Evolutionary conservation across 495 filamentous ascomycete species (phyloP).

Genomic region (Arthonia radiata): DNA sequence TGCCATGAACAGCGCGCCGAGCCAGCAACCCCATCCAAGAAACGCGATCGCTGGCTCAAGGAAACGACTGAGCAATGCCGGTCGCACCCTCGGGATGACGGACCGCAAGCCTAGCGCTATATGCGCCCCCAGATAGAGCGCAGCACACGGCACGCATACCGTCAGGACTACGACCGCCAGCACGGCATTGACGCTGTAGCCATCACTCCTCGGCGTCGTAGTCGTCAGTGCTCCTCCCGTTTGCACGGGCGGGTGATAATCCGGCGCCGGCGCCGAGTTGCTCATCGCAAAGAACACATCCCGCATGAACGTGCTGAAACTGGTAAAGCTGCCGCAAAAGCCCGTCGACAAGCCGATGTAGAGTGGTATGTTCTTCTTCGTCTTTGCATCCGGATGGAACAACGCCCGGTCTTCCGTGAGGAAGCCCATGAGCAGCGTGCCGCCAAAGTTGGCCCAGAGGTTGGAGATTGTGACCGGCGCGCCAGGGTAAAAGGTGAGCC

Average conservation of each 20-base stretch:
- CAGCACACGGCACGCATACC: conserved; percentile 40
- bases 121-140: conserved; percentile 51
- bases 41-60: conserved; percentile 37
- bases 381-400: conserved; percentile 26
- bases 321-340: conserved; percentile 83
- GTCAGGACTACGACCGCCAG: conserved; percentile 44
- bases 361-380: conserved; percentile 64
- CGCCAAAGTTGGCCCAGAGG: conserved; percentile 81
- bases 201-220: conserved; percentile 32
- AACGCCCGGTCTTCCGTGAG: conserved; percentile 54
- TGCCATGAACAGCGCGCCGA: conserved; percentile 50
- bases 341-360: conserved; percentile 84
- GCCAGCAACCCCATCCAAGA: conserved; percentile 48
- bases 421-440: conserved; percentile 67
- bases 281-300: conserved; percentile 66
- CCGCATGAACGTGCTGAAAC: conserved; percentile 74
- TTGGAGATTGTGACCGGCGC: conserved; percentile 48
- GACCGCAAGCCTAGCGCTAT: conserved; percentile 38
- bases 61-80: conserved; percentile 25
- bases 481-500: conserved; percentile 58
- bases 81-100: conserved; percentile 31
- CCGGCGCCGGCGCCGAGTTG: conserved; percentile 36
- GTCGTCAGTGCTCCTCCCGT: conserved; percentile 1
- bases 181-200: conserved; percentile 62
- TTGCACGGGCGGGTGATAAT: conserved; percentile 13